Evolutionary conservation across 805 yeast genomes (phyloP), one percentile per base, ranked within the genome.

Genomic region (Wickerhamomyces silvicola): DNA sequence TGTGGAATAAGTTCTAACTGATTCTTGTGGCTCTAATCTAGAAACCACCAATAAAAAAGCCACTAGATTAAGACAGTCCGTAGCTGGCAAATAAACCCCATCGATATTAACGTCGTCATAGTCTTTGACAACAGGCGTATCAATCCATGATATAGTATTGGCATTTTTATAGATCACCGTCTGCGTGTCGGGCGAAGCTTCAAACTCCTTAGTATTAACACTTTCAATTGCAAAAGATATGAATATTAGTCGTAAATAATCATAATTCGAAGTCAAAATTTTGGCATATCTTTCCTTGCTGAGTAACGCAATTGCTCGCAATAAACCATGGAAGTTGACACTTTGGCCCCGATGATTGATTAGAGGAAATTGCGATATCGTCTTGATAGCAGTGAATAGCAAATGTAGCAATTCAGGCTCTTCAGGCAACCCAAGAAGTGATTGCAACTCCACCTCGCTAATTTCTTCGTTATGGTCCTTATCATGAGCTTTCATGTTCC

Each of bases 361-460:
- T 32, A 74, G 62, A 0, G 84, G 84, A 43, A 68, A 71, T 18
- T 58, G 57, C 1, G 75, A 65, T 18, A 80, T 33, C 5, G 63
- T 61, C 19, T 55, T 51, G 11, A 73, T 49, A 5, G 70, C 52
- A 6, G 59, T 52, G 45, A 64, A 65, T 0, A 78, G 32, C 3
- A 66, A 22, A 6, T 56, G 50, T 1, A 59, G 46, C 1, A 63
- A 51, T 4, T 52, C 48, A 0, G 43, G 38, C 10, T 57, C 49
- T 2, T 42, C 49, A 2, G 71, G 70, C 3, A 72, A 35, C 11
- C 51, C 50, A 12, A 72, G 44, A 50, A 65, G 28, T 10, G 46
- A 24, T 8, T 48, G 42, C 17, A 70, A 33, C 13, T 55, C 53
- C 4, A 34, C 35, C 21, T 47, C 47, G 3, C 45, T 34, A 6